Evolutionary conservation across 176 grass and related monocot genomes (phyloP), one percentile per base, ranked within the genome.

Genomic region (Carex littledalei): DNA sequence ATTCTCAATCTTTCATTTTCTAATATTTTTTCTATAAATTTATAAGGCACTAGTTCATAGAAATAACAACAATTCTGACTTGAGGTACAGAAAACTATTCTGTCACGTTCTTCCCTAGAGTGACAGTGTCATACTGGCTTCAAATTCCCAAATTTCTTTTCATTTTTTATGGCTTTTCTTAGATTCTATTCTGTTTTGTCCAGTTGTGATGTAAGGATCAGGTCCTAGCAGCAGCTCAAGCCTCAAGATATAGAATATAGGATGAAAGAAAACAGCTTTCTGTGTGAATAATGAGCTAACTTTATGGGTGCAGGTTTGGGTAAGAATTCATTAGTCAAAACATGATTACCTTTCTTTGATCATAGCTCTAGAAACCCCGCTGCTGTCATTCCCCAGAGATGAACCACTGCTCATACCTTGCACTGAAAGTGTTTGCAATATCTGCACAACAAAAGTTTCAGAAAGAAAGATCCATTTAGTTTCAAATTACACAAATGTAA

Each of bases 321-420:
- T 43, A 71, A 71, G 17, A 12, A 71, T 45, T 10, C 6, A 10
- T 39, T 9, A 37, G 10, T 63, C 22, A 50, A 58, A 77, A 43
- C 22, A 69, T 81, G 12, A 71, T 32, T 22, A 94, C 96, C 93
- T 81, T 80, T 95, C 93, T 90, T 98, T 98, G 80, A 98, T 79
- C 31, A 67, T 87, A 35, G 96, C 87, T 87, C 92, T 91, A 74
- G 90, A 94, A 86, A 92, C 85, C 86, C 91, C 93, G 55, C 77
- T 98, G 55, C 32, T 91, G 64, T 69, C 88, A 92, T 73, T 79
- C 31, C 94, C 91, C 17, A 85, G 14, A 53, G 91, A 87, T 56
- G 84, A 85, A 83, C 90, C 65, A 64, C 72, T 82, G 55, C 81
- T 85, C 11, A 22, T 45, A 81, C 71, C 88, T 89, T 91, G 86